Evolutionary conservation across 768 basidiomycete species (phyloP).

Genomic region (Boletellus emodensis): DNA sequence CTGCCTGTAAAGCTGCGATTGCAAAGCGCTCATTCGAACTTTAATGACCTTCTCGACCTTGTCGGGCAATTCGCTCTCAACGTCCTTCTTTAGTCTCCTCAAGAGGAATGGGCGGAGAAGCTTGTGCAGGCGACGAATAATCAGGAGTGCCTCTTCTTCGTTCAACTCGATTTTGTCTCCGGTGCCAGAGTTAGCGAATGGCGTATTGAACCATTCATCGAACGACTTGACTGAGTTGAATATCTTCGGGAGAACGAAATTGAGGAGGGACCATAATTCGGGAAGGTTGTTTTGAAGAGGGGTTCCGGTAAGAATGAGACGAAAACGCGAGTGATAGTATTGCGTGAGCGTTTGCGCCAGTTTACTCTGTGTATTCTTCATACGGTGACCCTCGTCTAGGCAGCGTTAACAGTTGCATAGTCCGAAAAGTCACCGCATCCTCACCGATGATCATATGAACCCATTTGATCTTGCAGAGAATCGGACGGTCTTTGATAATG

Average conservation of each 20-base stretch:
- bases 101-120: constrained; percentile 93
- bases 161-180: constrained; percentile 98
- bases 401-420: constrained; percentile 2
- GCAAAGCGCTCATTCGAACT: constrained; percentile 89
- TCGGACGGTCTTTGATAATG: constrained; percentile 94
- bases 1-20: constrained; percentile 91
- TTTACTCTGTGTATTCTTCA: constrained; percentile 95
- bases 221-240: constrained; percentile 99
- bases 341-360: constrained; percentile 85
- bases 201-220: constrained; percentile 99
- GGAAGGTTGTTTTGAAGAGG: constrained; percentile 97
- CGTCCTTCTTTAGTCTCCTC: constrained; percentile 91
- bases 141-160: constrained; percentile 98
- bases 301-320: constrained; percentile 93
- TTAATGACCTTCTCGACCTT: constrained; percentile 99
- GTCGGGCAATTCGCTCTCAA: constrained; percentile 92
- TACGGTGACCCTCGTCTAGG: constrained; percentile 91
- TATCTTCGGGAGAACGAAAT: constrained; percentile 91
- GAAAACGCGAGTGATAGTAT: constrained; percentile 89
- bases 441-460: constrained; percentile 94
- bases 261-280: constrained; percentile 92
- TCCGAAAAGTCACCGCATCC: constrained; percentile 10
- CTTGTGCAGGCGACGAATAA: constrained; percentile 95
- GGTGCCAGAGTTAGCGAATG: constrained; percentile 96
- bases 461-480: constrained; percentile 90